Evolutionary conservation across 768 basidiomycete genomes (phyloP), one percentile per base, ranked within the genome.

Genomic region (Dacryopinax spathularia): DNA sequence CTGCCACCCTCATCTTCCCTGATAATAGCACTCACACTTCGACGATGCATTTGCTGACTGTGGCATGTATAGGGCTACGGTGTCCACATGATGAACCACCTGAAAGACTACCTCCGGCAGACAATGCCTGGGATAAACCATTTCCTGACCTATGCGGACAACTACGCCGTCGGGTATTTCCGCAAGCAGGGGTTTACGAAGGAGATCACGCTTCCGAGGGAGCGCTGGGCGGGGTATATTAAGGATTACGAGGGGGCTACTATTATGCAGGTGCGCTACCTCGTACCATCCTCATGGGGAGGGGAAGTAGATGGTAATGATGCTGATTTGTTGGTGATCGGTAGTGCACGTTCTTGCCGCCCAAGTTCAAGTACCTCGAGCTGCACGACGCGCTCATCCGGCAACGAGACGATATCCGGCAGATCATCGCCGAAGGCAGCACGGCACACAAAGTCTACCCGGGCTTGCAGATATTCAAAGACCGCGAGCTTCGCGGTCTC

Each of bases 221-320:
- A 88, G 1, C 80, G 87, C 7, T 99, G 96, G 96, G 94, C 95
- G 0, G 96, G 94, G 12, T 98, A 99, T 74, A 98, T 99, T 84
- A 99, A 98, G 73, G 96, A 99, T 73, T 99, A 99, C 74, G 96
- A 99, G 74, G 95, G 95, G 37, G 94, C 91, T 18, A 99, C 95
- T 44, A 92, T 98, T 76, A 97, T 99, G 94, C 91, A 94, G 73
- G 76, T 73, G 41, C 20, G 74, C 34, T 1, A 25, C 29, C 44
- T 20, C 34, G 15, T 43, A 2, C n/a, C 13, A 16, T 43, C 22
- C n/a, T 16, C 48, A 68, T 20, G 36, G 36, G 36, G n/a, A n/a
- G n/a, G n/a, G n/a, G n/a, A n/a, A n/a, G n/a, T n/a, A 10, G 68
- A 59, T 25, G 37, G 16, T 18, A 16, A 18, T 20, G 2, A 33